phyloP scores from a whole-genome alignment of 2,329 filamentous ascomycete species.

The Sarocladium strictum region DNA sequence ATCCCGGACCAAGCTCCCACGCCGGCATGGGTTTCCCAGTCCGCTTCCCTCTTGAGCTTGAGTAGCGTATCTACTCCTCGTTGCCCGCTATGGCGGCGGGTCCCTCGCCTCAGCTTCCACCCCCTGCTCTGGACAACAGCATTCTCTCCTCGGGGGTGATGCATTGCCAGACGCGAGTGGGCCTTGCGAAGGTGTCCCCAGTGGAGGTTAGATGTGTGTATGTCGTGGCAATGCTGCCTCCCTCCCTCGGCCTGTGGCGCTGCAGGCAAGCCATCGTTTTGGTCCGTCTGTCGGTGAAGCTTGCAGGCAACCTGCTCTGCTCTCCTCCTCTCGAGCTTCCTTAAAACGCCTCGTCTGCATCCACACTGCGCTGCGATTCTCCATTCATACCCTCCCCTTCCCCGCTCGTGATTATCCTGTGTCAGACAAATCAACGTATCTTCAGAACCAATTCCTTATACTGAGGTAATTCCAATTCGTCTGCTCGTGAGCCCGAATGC shows the following conservation, averaged over 20 bases:
- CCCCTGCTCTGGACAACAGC: background rate
- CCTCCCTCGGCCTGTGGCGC: background rate
- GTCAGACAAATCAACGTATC: background rate
- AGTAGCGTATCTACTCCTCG: slow-evolving; percentile 1
- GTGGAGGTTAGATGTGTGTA: background rate
- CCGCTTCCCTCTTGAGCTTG: background rate
- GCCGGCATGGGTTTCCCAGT: background rate
- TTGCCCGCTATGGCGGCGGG: slow-evolving; percentile 5
- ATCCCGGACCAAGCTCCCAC: background rate
- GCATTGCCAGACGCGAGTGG: slow-evolving; percentile 5
- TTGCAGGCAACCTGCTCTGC: background rate
- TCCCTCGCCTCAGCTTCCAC: slow-evolving; percentile 4
- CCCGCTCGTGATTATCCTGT: background rate
- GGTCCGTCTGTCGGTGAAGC: background rate
- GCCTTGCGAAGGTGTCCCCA: background rate
- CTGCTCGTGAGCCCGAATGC: background rate
- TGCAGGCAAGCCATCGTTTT: background rate
- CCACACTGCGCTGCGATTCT: background rate
- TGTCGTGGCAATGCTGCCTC: background rate
- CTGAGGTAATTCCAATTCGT: background rate
- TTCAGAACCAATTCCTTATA: background rate
- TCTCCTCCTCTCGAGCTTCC: background rate
- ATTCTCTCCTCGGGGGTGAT: slow-evolving; percentile 1
- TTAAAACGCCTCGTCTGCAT: slow-evolving; percentile 1
- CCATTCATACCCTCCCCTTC: background rate